Base-by-base conservation (phyloP, 176 grass and related monocot genomes). In the Urochloa ruziziensis region DNA sequence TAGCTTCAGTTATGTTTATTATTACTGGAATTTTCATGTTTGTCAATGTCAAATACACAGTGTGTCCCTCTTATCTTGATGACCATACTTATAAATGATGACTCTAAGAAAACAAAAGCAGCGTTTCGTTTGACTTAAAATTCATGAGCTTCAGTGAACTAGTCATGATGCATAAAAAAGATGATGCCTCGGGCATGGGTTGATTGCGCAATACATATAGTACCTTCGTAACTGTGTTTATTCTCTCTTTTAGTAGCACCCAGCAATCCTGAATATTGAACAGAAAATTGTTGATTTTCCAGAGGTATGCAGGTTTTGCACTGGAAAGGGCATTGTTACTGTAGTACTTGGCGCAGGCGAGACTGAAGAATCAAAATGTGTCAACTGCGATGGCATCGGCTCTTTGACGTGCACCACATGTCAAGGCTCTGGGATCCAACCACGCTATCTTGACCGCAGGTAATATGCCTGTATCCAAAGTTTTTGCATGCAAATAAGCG, bases 371-470 rank as follows among this genome's bases (percentile, higher is more conserved):
- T 99, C 96, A 48, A 83, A 96, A 5, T 96, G 96, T 7, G 87
- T 99, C 78, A 99, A 94, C 71, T 96, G 96, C 73, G 91, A 91
- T 0, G 93, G 93, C 24, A 92, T 89, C 24, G 96, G 96, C 77
- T 94, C 93, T 2, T 91, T 94, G 79, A 99, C 96, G 74, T 99
- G 93, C 84, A 99, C 93, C 48, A 99, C 96, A 73, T 99, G 96
- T 72, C 96, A 99, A 92, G 96, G 93, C 47, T 77, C 80, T 36
- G 93, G 96, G 70, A 96, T 99, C 84, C 96, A 99, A 90, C 96
- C 96, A 62, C 91, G 96, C 74, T 99, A 96, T 85, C 96, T 99
- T 78, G 96, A 99, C 74, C 96, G 93, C 86, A 99, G 96, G 96
- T 99, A 91, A 54, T 46, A 71, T 27, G 39, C 11, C 80, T 36